phyloP scores from a whole-genome alignment of 768 basidiomycete genomes.

The Leccinum incarnatum region DNA sequence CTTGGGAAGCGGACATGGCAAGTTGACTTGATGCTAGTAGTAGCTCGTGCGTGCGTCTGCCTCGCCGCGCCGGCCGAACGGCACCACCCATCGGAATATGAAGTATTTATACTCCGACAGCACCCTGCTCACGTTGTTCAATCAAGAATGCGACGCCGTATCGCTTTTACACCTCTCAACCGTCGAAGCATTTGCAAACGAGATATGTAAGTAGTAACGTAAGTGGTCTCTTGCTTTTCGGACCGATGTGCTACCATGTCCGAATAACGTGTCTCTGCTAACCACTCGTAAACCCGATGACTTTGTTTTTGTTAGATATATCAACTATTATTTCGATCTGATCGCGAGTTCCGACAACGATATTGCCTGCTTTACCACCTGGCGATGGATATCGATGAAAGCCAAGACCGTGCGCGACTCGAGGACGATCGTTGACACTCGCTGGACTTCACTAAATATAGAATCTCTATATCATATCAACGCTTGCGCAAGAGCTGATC shows the following conservation, averaged over 20 bases:
- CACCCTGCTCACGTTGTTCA: slow-evolving; percentile 26
- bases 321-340: slow-evolving; percentile 82
- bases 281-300: slow-evolving; percentile 48
- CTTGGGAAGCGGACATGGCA: slow-evolving; percentile 20
- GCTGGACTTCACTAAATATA: no score
- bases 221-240: slow-evolving; percentile 1
- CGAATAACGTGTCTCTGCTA: slow-evolving; percentile 62
- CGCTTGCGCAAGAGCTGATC: slow-evolving; percentile 59
- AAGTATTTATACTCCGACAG: background rate
- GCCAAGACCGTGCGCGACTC: no score
- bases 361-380: slow-evolving; percentile 81
- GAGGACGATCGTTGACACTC: no score
- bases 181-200: slow-evolving; percentile 52
- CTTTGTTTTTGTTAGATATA: slow-evolving; percentile 53
- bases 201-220: slow-evolving; percentile 54
- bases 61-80: background rate
- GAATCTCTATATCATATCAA: no score
- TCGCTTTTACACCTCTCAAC: slow-evolving; percentile 77
- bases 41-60: background rate
- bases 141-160: slow-evolving; percentile 65
- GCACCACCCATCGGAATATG: background rate
- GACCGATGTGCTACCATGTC: slow-evolving; percentile 58
- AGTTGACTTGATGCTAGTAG: no score
- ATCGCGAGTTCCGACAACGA: slow-evolving; percentile 73
- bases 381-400: slow-evolving; percentile 48